phyloP scores from a whole-genome alignment of 2,329 filamentous ascomycete species.

The Clarireedia monteithiana region DNA sequence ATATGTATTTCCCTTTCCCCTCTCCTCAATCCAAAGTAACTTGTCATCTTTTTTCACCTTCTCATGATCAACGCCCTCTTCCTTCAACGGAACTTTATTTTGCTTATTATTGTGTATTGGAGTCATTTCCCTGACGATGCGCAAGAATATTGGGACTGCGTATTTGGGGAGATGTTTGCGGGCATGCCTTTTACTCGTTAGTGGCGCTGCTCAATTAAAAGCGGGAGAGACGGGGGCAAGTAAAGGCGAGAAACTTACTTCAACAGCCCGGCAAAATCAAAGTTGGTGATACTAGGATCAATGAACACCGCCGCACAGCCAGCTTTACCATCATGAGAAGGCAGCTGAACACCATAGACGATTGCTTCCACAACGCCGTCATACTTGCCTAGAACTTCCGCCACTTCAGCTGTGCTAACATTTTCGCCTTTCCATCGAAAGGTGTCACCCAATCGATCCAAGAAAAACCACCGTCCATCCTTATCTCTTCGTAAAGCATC shows the following conservation, averaged over 20 bases:
- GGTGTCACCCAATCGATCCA: constrained; percentile 64
- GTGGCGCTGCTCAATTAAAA: neutral
- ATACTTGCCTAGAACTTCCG: constrained; percentile 52
- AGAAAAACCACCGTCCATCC: constrained; percentile 63
- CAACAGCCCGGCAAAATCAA: constrained; percentile 54
- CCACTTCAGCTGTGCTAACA: constrained; percentile 59
- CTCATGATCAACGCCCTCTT: constrained; percentile 55
- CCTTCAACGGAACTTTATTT: constrained; percentile 63
- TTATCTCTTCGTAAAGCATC: constrained; percentile 54
- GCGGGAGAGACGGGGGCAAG: no score
- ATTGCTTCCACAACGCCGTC: constrained; percentile 57
- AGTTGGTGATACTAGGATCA: constrained; percentile 39
- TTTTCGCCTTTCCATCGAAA: constrained; percentile 70
- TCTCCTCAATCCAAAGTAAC: constrained; percentile 50
- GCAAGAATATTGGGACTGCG: constrained; percentile 67
- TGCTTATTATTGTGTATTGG: constrained; percentile 74
- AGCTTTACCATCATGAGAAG: constrained; percentile 59
- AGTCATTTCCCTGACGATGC: constrained; percentile 49
- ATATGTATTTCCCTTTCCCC: constrained; percentile 47
- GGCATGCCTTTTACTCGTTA: constrained; percentile 35
- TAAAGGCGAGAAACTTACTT: constrained; percentile 29
- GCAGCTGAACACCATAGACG: constrained; percentile 60
- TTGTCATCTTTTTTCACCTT: constrained; percentile 36
- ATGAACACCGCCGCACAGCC: constrained; percentile 59
- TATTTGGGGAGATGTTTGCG: constrained; percentile 59